phyloP scores from a whole-genome alignment of 108 stramenopile species.

The Cylindrotheca closterium region DNA sequence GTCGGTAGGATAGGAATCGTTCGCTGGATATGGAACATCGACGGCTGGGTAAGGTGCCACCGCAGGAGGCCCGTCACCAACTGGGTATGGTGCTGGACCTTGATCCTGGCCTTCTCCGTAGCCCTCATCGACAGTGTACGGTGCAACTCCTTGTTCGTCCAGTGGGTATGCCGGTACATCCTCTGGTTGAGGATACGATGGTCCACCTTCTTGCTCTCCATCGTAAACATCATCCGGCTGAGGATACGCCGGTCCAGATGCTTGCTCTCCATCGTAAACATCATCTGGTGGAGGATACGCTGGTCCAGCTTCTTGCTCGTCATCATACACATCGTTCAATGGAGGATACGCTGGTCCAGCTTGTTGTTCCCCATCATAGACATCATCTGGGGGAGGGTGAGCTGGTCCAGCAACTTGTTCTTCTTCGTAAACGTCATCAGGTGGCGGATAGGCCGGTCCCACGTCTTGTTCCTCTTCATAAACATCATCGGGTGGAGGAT shows the following conservation, averaged over 20 bases:
- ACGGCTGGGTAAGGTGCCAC: slow-evolving; percentile 27
- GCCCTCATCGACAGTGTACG: slow-evolving; percentile 14
- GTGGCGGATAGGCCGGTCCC: slow-evolving; percentile 1
- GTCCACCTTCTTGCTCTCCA: neutral
- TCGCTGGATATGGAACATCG: slow-evolving; percentile 26
- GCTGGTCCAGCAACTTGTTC: neutral
- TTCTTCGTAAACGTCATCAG: slow-evolving; percentile 1
- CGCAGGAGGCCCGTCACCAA: slow-evolving; percentile 15
- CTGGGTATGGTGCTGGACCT: slow-evolving; percentile 16
- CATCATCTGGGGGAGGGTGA: slow-evolving; percentile 31
- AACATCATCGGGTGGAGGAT: slow-evolving; percentile 31
- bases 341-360: slow-evolving; percentile 2
- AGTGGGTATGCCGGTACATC: slow-evolving; percentile 19
- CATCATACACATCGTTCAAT: slow-evolving; percentile 1
- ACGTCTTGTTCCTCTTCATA: slow-evolving; percentile 10
- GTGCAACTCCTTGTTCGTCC: slow-evolving; percentile 5
- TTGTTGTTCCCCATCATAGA: slow-evolving; percentile 12
- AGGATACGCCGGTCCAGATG: neutral
- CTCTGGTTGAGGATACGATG: slow-evolving; percentile 24
- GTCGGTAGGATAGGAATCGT: neutral
- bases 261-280: slow-evolving; percentile 12
- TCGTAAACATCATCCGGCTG: slow-evolving; percentile 1
- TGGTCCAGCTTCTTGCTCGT: neutral
- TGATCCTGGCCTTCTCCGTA: slow-evolving; percentile 31
- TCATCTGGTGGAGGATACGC: slow-evolving; percentile 32